Conservation (phyloP, 1,284 basidiomycete genomes). For the Ceratobasidium sp. region DNA sequence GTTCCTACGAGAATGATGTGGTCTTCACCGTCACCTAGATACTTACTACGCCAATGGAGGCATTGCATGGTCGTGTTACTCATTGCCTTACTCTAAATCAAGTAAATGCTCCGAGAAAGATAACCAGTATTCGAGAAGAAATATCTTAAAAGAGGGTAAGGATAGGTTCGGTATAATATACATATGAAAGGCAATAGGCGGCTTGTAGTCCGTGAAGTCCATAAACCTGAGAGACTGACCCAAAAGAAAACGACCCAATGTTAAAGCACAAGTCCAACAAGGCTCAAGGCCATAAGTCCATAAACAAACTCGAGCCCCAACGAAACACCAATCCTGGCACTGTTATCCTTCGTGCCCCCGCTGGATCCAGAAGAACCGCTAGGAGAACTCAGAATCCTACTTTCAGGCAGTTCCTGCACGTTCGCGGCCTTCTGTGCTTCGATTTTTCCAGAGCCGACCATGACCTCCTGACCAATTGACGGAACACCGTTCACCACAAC, state of each 20-base stretch:
- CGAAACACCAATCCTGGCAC: background rate
- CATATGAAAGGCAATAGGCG: background rate
- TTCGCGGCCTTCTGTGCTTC: slow-evolving; percentile 65
- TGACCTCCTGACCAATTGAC: slow-evolving; percentile 75
- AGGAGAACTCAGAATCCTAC: slow-evolving; percentile 51
- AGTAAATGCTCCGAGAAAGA: background rate
- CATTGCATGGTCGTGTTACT: too few relatives aligned
- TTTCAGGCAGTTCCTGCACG: slow-evolving; percentile 60
- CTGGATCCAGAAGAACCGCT: slow-evolving; percentile 53
- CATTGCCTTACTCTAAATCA: too few relatives aligned
- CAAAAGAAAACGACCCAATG: background rate
- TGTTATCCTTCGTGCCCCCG: background rate
- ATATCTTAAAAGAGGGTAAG: background rate
- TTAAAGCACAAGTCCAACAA: background rate
- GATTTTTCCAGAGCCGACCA: slow-evolving; percentile 80
- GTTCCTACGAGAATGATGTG: too few relatives aligned
- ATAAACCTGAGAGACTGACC: background rate
- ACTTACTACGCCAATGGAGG: too few relatives aligned
- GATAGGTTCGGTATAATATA: background rate
- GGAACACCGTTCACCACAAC: slow-evolving; percentile 86
- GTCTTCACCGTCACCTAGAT: too few relatives aligned
- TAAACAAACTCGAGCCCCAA: background rate
- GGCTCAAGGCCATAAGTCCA: background rate
- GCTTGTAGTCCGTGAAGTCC: background rate
- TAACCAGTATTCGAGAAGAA: background rate